Conservation (phyloP, 768 basidiomycete species). For the Boletus huronensis region DNA sequence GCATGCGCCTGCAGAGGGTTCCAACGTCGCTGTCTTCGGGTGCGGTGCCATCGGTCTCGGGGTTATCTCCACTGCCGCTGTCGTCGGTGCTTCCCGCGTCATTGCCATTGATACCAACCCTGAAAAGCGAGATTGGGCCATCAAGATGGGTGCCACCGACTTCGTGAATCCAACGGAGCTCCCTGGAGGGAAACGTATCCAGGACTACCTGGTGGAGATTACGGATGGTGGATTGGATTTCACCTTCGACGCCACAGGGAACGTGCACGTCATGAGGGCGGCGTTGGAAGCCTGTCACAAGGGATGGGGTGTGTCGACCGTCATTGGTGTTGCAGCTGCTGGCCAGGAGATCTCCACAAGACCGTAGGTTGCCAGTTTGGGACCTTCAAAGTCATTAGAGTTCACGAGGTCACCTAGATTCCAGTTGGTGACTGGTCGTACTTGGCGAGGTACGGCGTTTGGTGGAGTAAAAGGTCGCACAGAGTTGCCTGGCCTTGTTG, state of each 20-base stretch:
- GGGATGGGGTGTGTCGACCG: slow-evolving; percentile 95
- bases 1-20: slow-evolving; percentile 52
- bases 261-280: slow-evolving; percentile 89
- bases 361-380: slow-evolving; percentile 49
- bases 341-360: slow-evolving; percentile 92
- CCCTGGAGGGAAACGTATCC: slow-evolving; percentile 77
- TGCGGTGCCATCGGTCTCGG: slow-evolving; percentile 96
- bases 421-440: slow-evolving; percentile 79
- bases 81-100: slow-evolving; percentile 80
- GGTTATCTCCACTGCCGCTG: slow-evolving; percentile 74
- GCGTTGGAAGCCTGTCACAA: slow-evolving; percentile 99
- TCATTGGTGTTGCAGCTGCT: slow-evolving; percentile 97
- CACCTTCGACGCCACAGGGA: slow-evolving; percentile 97
- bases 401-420: slow-evolving; percentile 35
- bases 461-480: slow-evolving; percentile 98
- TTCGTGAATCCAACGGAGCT: slow-evolving; percentile 82
- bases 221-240: slow-evolving; percentile 97
- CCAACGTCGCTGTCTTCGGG: slow-evolving; percentile 92
- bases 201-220: slow-evolving; percentile 84
- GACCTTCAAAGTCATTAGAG: neutral
- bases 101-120: slow-evolving; percentile 93
- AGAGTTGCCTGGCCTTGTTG: slow-evolving; percentile 89
- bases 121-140: slow-evolving; percentile 81
- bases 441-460: slow-evolving; percentile 94
- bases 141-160: slow-evolving; percentile 91